Conservation (phyloP, 768 basidiomycete species). For the Hirschioporus abietinus region DNA sequence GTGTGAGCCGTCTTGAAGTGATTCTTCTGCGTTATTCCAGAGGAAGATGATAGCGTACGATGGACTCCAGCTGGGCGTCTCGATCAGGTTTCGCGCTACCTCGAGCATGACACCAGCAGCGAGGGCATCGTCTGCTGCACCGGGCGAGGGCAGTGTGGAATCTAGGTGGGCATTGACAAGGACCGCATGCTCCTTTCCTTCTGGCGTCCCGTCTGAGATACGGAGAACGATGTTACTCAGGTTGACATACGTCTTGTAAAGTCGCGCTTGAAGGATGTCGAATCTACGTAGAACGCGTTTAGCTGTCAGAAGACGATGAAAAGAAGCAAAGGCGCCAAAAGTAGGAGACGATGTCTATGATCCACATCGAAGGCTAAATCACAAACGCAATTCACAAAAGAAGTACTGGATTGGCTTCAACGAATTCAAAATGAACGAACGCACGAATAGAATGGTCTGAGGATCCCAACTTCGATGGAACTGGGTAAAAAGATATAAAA, state of each 20-base stretch:
- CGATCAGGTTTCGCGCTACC: constrained; percentile 69
- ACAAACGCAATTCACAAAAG: background rate
- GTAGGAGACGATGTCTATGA: background rate
- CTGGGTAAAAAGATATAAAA: constrained; percentile 1
- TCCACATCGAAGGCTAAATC: background rate
- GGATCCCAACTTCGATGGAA: background rate
- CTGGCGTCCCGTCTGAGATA: constrained; percentile 68
- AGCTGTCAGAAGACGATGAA: background rate
- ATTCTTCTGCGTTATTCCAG: constrained; percentile 97
- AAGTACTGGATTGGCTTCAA: background rate
- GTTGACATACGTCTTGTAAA: constrained; percentile 84
- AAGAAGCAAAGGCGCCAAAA: constrained; percentile 1
- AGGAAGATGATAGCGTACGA: constrained; percentile 40
- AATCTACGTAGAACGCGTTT: constrained; percentile 48
- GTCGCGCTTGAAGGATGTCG: constrained; percentile 81
- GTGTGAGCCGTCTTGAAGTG: constrained; percentile 91
- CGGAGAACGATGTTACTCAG: constrained; percentile 89
- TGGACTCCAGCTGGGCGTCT: constrained; percentile 66
- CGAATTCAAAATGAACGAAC: background rate
- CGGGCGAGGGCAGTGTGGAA: constrained; percentile 83
- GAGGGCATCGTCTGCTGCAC: constrained; percentile 85
- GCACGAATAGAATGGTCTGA: background rate
- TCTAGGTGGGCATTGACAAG: constrained; percentile 90
- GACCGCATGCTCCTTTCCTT: constrained; percentile 74
- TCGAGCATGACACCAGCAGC: constrained; percentile 92